Percentiles rank a stretch among this genome's conserved stretches.
Conservation (phyloP, 257 asterid genomes). For the Nicotiana otophora region DNA sequence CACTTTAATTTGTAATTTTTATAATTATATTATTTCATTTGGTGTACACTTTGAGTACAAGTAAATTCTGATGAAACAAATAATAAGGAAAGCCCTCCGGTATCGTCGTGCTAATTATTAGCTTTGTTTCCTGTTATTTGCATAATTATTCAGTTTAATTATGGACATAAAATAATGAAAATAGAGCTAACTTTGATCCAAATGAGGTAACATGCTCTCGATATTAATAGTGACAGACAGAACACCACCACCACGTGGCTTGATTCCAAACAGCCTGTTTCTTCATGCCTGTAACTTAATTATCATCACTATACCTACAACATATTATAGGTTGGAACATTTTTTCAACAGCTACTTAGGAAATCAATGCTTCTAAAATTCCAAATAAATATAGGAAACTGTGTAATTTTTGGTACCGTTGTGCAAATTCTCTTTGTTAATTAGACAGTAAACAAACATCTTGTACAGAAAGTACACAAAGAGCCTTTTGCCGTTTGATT, state of each 20-base stretch:
- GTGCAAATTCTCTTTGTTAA: neutral
- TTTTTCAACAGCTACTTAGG: neutral
- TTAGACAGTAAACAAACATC: neutral
- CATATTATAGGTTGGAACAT: constrained; percentile 1
- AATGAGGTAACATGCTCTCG: constrained; percentile 42
- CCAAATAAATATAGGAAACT: neutral
- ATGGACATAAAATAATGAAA: neutral
- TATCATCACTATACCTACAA: neutral
- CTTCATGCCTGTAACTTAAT: neutral
- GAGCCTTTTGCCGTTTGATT: neutral
- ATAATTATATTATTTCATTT: neutral
- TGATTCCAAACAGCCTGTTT: constrained; percentile 50
- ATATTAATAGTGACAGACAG: constrained; percentile 37
- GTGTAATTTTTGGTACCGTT: neutral
- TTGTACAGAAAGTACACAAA: neutral
- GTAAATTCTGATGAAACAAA: too few species aligned
- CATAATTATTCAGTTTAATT: neutral
- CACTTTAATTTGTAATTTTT: too few species aligned
- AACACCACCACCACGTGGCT: constrained; percentile 39
- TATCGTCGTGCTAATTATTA: neutral
- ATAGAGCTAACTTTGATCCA: constrained; percentile 9
- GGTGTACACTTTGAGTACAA: neutral
- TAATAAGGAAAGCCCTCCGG: neutral
- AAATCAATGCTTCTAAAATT: neutral
- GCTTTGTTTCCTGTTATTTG: neutral